Evolutionary conservation across 2,329 filamentous ascomycete species (phyloP).

Genomic region (Dothideomycetes sp.): DNA sequence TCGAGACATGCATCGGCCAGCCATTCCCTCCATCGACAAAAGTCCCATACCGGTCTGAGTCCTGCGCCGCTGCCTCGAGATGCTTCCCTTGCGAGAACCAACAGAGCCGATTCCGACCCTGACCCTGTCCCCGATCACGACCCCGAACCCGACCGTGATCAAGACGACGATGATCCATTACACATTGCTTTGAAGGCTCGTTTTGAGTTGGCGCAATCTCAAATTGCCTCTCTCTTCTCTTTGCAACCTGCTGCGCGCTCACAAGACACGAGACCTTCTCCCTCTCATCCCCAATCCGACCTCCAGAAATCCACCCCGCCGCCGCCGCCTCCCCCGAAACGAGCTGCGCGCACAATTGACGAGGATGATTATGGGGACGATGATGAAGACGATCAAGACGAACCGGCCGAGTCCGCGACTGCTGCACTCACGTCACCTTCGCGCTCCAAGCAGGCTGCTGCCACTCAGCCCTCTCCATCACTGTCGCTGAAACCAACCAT

Average conservation of each 20-base stretch:
- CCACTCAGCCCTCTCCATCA: slow-evolving; percentile 61
- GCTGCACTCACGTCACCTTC: slow-evolving; percentile 38
- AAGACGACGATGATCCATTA: slow-evolving; percentile 37
- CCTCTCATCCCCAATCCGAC: slow-evolving; percentile 2
- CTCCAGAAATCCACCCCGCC: background rate
- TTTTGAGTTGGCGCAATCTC: slow-evolving; percentile 67
- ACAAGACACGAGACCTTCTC: background rate
- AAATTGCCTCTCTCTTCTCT: slow-evolving; percentile 67
- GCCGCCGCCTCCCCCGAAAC: slow-evolving; percentile 51
- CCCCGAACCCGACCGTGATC: slow-evolving; percentile 10
- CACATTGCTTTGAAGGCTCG: slow-evolving; percentile 60
- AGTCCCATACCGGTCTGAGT: slow-evolving; percentile 4
- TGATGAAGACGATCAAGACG: slow-evolving; percentile 50
- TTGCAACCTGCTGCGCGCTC: slow-evolving; percentile 21
- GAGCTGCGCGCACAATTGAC: slow-evolving; percentile 61
- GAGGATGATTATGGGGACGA: slow-evolving; percentile 84
- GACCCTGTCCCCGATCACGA: background rate
- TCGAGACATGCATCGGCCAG: slow-evolving; percentile 10
- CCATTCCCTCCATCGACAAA: slow-evolving; percentile 6
- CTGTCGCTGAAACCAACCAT: slow-evolving; percentile 53
- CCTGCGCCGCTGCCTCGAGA: slow-evolving; percentile 32
- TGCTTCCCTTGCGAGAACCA: slow-evolving; percentile 28
- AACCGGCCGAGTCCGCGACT: slow-evolving; percentile 26
- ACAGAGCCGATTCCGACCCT: slow-evolving; percentile 19
- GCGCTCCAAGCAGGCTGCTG: slow-evolving; percentile 44